Conservation (phyloP, 768 basidiomycete species). For the Gymnopilus dilepis region DNA sequence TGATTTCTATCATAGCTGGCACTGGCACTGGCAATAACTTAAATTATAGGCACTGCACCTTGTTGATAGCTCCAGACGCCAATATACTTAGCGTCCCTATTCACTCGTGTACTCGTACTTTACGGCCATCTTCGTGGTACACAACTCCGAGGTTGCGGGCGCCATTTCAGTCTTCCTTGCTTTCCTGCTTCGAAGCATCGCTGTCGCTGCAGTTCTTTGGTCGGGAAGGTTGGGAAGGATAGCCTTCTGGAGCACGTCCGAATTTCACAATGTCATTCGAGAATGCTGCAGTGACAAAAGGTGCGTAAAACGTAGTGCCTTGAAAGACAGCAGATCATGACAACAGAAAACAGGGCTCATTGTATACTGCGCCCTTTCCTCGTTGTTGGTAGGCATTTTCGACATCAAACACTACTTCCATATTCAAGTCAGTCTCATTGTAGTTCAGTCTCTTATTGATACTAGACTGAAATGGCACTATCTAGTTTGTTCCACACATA, state of each 20-base stretch:
- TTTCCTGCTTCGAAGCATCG: too few species aligned
- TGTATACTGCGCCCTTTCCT: constrained; percentile 69
- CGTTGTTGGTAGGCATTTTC: constrained; percentile 78
- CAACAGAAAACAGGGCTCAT: constrained; percentile 66
- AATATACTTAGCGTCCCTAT: too few species aligned
- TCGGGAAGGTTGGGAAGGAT: too few species aligned
- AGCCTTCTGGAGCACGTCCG: not conserved
- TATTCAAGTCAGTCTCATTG: constrained; percentile 60
- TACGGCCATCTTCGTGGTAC: too few species aligned
- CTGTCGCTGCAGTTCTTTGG: too few species aligned
- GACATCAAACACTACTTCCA: constrained; percentile 91
- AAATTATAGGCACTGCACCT: too few species aligned
- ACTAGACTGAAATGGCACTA: constrained; percentile 11
- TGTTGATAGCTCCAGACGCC: too few species aligned
- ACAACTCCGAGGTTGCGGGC: too few species aligned
- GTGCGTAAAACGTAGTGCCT: constrained; percentile 37
- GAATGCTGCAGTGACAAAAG: constrained; percentile 85
- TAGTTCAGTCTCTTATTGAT: not conserved
- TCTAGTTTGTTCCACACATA: constrained; percentile 83
- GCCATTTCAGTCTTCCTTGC: too few species aligned
- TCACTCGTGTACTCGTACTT: too few species aligned
- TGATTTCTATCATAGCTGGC: too few species aligned
- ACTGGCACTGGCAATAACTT: too few species aligned
- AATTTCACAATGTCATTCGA: constrained; percentile 64
- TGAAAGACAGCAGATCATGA: not conserved